phyloP scores from a whole-genome alignment of 495 filamentous ascomycete species.

The Podospora appendiculata region DNA sequence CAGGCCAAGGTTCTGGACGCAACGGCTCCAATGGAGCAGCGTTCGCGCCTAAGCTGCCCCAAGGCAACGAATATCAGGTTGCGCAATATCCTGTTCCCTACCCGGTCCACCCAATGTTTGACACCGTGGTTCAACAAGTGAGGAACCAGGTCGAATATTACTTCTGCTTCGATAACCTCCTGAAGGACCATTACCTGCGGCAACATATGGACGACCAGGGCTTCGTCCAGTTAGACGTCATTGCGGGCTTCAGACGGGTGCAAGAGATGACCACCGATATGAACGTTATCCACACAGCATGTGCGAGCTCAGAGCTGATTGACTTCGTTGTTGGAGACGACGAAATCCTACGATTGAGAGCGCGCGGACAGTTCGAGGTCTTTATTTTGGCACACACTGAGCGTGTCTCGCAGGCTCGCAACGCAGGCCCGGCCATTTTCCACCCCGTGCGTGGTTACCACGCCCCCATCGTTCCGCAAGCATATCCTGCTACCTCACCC shows the following conservation, averaged over 20 bases:
- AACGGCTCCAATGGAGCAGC: slow-evolving; percentile 10
- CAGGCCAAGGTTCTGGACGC: slow-evolving; percentile 8
- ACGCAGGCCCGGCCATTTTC: no score
- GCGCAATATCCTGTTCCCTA: slow-evolving; percentile 12
- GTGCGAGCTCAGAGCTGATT: slow-evolving; percentile 58
- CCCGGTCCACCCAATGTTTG: slow-evolving; percentile 4
- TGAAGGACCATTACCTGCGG: slow-evolving; percentile 86
- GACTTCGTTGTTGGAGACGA: slow-evolving; percentile 66
- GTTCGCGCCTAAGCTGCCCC: slow-evolving; percentile 10
- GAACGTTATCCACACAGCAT: slow-evolving; percentile 65
- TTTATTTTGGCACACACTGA: slow-evolving; percentile 63
- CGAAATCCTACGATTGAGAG: slow-evolving; percentile 71
- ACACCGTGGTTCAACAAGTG: slow-evolving; percentile 15
- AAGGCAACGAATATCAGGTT: slow-evolving; percentile 11
- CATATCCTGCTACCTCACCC: slow-evolving; percentile 3
- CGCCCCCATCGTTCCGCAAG: background rate
- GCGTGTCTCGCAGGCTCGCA: slow-evolving; percentile 9
- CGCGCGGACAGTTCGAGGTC: slow-evolving; percentile 66
- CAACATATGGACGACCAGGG: slow-evolving; percentile 91
- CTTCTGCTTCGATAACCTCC: slow-evolving; percentile 92
- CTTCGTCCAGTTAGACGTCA: slow-evolving; percentile 70
- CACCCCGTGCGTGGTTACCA: no score
- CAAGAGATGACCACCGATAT: slow-evolving; percentile 57
- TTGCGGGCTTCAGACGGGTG: slow-evolving; percentile 80
- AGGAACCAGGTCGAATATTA: slow-evolving; percentile 84